phyloP scores from a whole-genome alignment of 1,284 basidiomycete genomes.

The Puccinia horiana region DNA sequence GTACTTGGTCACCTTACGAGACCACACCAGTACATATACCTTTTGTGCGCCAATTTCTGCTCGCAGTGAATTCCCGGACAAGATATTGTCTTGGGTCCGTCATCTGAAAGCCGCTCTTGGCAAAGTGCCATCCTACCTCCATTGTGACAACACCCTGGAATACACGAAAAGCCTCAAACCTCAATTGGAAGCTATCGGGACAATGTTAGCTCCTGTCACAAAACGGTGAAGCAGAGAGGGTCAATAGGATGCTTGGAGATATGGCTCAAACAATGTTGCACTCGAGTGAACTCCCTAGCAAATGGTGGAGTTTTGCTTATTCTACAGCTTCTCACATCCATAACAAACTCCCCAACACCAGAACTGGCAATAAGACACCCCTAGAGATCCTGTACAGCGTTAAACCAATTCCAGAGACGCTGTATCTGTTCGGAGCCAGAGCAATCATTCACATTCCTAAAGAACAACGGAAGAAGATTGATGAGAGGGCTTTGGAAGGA shows the following conservation, averaged over 20 bases:
- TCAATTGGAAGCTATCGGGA: not conserved
- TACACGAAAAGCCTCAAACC: not conserved
- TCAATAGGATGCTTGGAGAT: not conserved
- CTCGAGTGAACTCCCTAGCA: not conserved
- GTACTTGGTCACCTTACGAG: not conserved
- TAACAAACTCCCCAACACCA: not conserved
- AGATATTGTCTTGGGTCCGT: not conserved
- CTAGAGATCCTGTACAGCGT: not conserved
- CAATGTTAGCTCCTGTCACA: not conserved
- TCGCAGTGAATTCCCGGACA: not conserved
- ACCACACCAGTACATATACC: not conserved
- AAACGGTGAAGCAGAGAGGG: not conserved
- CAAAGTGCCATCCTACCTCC: not conserved
- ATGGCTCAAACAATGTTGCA: not conserved
- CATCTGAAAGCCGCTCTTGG: not conserved
- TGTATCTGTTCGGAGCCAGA: constrained; percentile 5
- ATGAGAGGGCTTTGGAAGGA: not conserved
- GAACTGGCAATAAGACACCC: not conserved
- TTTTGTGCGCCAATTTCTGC: not conserved
- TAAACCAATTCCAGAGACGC: not conserved
- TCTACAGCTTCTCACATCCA: not conserved
- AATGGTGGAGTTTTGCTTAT: not conserved
- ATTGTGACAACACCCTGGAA: not conserved
- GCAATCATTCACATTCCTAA: constrained; percentile 4
- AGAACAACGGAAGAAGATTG: not conserved